A percentile compares a stretch with the other conserved stretches of the same genome.
phyloP scores from a whole-genome alignment of 2,329 filamentous ascomycete genomes.

The Arthrinium phaeospermum region DNA sequence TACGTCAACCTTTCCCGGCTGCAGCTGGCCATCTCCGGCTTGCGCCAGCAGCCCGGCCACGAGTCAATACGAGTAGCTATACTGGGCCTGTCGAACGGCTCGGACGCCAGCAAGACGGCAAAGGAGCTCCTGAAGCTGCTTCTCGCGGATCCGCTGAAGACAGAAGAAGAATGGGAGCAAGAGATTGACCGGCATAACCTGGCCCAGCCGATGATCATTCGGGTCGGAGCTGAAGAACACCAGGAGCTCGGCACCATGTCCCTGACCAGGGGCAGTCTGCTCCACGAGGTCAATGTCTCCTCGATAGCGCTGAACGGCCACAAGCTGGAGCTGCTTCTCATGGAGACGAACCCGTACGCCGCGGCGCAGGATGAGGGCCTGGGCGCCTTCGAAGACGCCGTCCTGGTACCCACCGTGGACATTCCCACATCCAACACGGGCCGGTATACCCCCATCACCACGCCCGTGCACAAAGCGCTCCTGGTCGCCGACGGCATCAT shows the following conservation, averaged over 20 bases:
- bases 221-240: constrained; percentile 49
- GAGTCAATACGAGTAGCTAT: constrained; percentile 66
- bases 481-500: constrained; percentile 75
- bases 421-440: constrained; percentile 70
- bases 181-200: constrained; percentile 59
- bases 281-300: constrained; percentile 67
- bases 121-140: constrained; percentile 71
- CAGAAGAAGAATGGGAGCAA: constrained; percentile 70
- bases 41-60: constrained; percentile 60
- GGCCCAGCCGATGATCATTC: constrained; percentile 66
- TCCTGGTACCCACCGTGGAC: constrained; percentile 78
- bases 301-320: constrained; percentile 65
- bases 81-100: constrained; percentile 51
- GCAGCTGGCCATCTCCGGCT: constrained; percentile 72
- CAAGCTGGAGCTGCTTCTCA: constrained; percentile 68
- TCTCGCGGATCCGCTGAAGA: constrained; percentile 71
- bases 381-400: constrained; percentile 62
- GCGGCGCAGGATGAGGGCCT: constrained; percentile 45
- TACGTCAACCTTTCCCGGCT: constrained; percentile 72
- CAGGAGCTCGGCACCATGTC: constrained; percentile 48
- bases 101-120: constrained; percentile 53
- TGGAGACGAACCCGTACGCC: constrained; percentile 57
- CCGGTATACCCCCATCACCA: constrained; percentile 70
- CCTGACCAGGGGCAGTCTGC: constrained; percentile 47
- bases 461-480: constrained; percentile 84